These are phyloP conservation scores for Mucuna pruriens DNA, from an alignment of 306 rosid species.

Conservation along the genomic window DNA sequence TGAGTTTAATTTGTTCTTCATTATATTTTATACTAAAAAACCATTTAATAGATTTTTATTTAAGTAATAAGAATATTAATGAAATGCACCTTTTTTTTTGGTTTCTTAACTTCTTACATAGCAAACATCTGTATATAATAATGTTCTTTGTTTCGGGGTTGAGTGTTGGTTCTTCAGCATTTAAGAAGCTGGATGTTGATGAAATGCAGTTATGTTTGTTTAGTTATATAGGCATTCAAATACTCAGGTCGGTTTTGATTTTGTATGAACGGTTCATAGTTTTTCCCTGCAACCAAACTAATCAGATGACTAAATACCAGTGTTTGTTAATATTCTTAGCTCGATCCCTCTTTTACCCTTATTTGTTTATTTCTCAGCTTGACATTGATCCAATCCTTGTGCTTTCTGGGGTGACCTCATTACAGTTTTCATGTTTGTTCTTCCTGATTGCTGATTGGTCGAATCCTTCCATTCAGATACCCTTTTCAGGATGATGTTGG, in stretches of 20 bases:
- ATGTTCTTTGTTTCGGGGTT: neutral
- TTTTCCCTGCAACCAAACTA: constrained; percentile 23
- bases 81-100: neutral
- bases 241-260: constrained; percentile 29
- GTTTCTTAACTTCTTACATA: neutral
- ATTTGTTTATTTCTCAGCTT: constrained; percentile 41
- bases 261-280: neutral
- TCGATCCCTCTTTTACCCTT: constrained; percentile 23
- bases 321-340: constrained; percentile 16
- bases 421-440: constrained; percentile 46
- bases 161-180: constrained; percentile 7
- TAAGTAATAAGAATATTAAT: neutral
- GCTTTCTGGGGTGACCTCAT: constrained; percentile 43
- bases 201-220: constrained; percentile 24
- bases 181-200: constrained; percentile 26
- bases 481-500: constrained; percentile 77
- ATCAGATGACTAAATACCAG: constrained; percentile 7
- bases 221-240: neutral
- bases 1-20: neutral
- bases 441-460: constrained; percentile 55
- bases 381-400: constrained; percentile 35
- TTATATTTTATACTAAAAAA: neutral
- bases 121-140: neutral
- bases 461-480: constrained; percentile 55
- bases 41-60: neutral